These are phyloP conservation scores for Mucor piriformis DNA, from an alignment of 371 early-diverging fungal species.

Conservation along the genomic window DNA sequence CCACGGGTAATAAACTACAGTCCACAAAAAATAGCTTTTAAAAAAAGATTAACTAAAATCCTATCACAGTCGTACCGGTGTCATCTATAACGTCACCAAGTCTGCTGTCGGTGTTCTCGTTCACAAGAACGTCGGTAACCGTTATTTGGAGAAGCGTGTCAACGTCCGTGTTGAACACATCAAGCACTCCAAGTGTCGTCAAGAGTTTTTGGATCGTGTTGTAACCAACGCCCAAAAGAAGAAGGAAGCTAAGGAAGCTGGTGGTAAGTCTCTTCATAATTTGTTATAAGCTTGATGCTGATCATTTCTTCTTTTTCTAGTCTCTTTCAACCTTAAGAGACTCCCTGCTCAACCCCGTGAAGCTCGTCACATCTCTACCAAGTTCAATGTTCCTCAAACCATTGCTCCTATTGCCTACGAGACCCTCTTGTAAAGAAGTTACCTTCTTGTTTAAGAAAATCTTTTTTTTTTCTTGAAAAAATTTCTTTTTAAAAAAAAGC, in stretches of 20 bases:
- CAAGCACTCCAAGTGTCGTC: constrained; percentile 99
- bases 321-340: constrained; percentile 86
- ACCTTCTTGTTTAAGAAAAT: too few species aligned
- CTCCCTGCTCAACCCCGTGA: constrained; percentile 92
- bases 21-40: neutral
- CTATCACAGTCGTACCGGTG: constrained; percentile 97
- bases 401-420: constrained; percentile 96
- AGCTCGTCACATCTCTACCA: constrained; percentile 89
- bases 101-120: constrained; percentile 97
- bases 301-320: constrained; percentile 32
- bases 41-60: neutral
- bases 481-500: neutral
- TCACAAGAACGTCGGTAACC: constrained; percentile 98
- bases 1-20: constrained; percentile 84
- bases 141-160: constrained; percentile 98
- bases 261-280: constrained; percentile 34
- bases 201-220: constrained; percentile 97
- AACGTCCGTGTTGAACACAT: constrained; percentile 99
- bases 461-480: neutral
- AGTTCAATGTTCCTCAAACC: constrained; percentile 91
- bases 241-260: constrained; percentile 78
- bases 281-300: neutral
- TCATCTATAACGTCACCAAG: constrained; percentile 99
- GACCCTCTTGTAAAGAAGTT: constrained; percentile 68
- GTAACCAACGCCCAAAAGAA: constrained; percentile 89